Base-by-base conservation (phyloP, 2,329 filamentous ascomycete genomes). In the Stagonosporopsis cucurbitacearum region DNA sequence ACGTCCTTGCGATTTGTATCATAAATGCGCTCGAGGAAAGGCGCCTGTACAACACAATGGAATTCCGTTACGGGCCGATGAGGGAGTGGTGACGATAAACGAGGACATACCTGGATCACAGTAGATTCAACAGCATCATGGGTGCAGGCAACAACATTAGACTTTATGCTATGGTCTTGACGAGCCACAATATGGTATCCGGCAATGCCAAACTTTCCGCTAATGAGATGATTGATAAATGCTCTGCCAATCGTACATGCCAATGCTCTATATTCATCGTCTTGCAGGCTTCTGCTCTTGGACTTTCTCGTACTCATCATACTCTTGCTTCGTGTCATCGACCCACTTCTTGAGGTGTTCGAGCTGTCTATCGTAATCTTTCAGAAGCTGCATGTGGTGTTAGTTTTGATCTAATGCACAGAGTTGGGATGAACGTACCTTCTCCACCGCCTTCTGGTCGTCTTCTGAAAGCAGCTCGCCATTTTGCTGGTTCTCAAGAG, bases 341-440 rank as follows among this genome's bases (percentile, higher is more conserved):
- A 88, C 69, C 76, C 87, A 85, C 69, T 87, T 88, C 75, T 87
- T 89, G 60, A 96, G 80, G 71, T 93, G 88, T 62, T 81, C 75
- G 30, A 95, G 81, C 78, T 94, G 90, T 72, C 88, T 90, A 73
- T 93, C 88, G 73, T 93, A 94, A 70, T 92, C 89, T 67, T 90
- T 88, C 66, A 94, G 77, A 42, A 94, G 88, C 89, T 92, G 48
- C 15, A 2, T 19, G 8, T n/a, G 2, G 8, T 41, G 19, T 45
- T 43, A 41, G 42, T 23, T 19, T 23, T 6, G 4, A 11, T 36
- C 5, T 37, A 4, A 20, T 15, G 15, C 20, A 11, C 17, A 12
- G 11, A n/a, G n/a, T n/a, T 17, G 20, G 15, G 22, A 5, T 25
- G 12, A 26, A 33, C 82, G 67, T 74, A 91, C 89, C 83, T 91